phyloP scores from a whole-genome alignment of 345 rosid species.

The Gossypium australe region DNA sequence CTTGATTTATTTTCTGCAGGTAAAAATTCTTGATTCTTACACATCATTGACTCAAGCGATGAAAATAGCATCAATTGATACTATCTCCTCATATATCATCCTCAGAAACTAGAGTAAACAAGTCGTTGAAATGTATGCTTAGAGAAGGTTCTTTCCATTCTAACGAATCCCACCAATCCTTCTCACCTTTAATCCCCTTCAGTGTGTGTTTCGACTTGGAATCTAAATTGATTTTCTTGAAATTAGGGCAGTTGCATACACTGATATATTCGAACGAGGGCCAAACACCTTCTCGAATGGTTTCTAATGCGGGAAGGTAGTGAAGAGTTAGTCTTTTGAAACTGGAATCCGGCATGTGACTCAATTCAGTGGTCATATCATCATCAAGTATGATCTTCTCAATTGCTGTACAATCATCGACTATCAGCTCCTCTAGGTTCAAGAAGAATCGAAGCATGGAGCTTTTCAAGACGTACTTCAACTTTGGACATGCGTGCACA shows the following conservation, averaged over 20 bases:
- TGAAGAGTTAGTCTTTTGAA: constrained; percentile 7
- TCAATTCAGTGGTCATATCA: background rate
- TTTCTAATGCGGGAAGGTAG: constrained; percentile 6
- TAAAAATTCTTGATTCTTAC: background rate
- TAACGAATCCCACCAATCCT: constrained; percentile 11
- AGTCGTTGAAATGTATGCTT: background rate
- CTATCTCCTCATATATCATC: background rate
- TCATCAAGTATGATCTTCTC: background rate
- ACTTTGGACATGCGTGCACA: constrained; percentile 11
- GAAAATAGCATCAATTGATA: background rate
- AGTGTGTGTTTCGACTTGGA: background rate
- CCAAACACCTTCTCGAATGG: constrained; percentile 2
- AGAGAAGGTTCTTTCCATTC: constrained; percentile 10
- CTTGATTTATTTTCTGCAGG: background rate
- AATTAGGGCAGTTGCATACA: constrained; percentile 6
- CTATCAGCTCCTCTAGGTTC: constrained; percentile 7
- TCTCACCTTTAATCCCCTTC: constrained; percentile 12
- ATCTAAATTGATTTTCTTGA: constrained; percentile 2
- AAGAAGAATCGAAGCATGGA: background rate
- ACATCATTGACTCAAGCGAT: background rate
- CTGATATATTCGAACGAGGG: background rate
- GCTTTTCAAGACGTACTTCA: constrained; percentile 3
- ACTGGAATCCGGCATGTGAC: background rate
- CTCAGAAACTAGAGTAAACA: background rate
- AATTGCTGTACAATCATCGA: constrained; percentile 1